A percentile compares a stretch with the other conserved stretches of the same genome.
These are phyloP conservation scores for Astrocystis sublimbata DNA, from an alignment of 495 filamentous ascomycete species.

Conservation along the genomic window DNA sequence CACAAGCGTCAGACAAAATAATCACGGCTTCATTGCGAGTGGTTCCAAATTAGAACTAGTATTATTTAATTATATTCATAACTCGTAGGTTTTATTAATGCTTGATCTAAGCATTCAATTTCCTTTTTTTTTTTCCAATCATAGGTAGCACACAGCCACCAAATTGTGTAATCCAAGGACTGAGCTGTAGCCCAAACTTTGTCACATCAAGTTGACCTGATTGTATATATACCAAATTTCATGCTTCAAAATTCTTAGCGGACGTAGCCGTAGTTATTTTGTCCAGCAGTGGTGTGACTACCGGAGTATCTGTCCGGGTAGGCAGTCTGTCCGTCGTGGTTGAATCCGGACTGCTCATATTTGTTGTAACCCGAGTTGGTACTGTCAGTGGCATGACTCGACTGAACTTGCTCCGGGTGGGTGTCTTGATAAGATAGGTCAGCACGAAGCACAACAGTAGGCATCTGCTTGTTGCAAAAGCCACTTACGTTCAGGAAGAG, in stretches of 20 bases:
- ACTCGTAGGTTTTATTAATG: slow-evolving; percentile 13
- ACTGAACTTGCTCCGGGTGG: slow-evolving; percentile 40
- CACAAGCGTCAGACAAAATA: not conserved
- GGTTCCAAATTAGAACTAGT: not conserved
- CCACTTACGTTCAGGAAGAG: slow-evolving; percentile 35
- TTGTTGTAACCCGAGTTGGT: slow-evolving; percentile 35
- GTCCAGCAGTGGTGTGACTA: slow-evolving; percentile 25
- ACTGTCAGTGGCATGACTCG: slow-evolving; percentile 45
- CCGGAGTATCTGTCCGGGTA: slow-evolving; percentile 28
- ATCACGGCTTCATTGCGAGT: not conserved
- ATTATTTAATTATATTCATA: not conserved
- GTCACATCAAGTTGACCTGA: too few species aligned
- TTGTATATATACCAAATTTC: too few species aligned
- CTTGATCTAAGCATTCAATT: too few species aligned
- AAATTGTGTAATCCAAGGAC: too few species aligned
- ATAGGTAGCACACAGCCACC: not conserved
- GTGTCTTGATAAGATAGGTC: slow-evolving; percentile 20
- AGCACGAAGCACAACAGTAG: too few species aligned
- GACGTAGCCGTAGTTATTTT: slow-evolving; percentile 19
- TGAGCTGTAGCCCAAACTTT: too few species aligned
- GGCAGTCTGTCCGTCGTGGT: slow-evolving; percentile 30
- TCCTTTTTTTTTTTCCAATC: too few species aligned
- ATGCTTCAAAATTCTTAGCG: not conserved
- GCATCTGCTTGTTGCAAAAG: too few species aligned
- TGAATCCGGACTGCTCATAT: slow-evolving; percentile 24